Conservation (phyloP, 306 rosid genomes). For the Glycine latifolia region DNA sequence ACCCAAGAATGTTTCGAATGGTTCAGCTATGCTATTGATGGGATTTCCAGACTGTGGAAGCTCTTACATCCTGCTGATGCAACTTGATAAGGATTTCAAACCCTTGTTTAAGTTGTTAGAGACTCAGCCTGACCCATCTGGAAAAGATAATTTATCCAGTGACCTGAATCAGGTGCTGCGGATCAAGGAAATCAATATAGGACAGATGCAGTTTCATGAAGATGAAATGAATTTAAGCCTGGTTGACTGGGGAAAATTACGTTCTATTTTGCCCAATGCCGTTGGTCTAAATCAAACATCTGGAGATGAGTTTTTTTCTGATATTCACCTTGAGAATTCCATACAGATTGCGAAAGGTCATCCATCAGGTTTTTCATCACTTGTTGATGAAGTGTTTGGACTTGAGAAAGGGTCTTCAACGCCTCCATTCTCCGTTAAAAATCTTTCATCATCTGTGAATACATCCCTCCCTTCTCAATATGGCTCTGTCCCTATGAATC, state of each 20-base stretch:
- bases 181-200: conserved; percentile 75
- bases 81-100: conserved; percentile 92
- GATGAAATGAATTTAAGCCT: conserved; percentile 89
- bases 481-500: conserved; percentile 69
- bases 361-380: conserved; percentile 83
- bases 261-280: conserved; percentile 58
- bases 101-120: conserved; percentile 90
- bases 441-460: conserved; percentile 61
- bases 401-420: conserved; percentile 79
- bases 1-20: conserved; percentile 73
- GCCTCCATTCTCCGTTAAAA: conserved; percentile 59
- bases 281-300: conserved; percentile 62
- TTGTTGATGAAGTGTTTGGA: conserved; percentile 95
- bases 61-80: conserved; percentile 83
- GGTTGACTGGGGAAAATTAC: conserved; percentile 76
- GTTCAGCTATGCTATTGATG: conserved; percentile 82
- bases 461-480: conserved; percentile 68
- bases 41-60: conserved; percentile 96
- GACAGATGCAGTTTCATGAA: conserved; percentile 87
- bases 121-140: conserved; percentile 69
- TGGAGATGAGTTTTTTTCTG: conserved; percentile 65
- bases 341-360: conserved; percentile 67
- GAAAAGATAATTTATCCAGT: conserved; percentile 65
- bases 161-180: conserved; percentile 74
- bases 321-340: conserved; percentile 63